Conservation (phyloP, 139 green algal genomes). For the Microglena sp. region DNA sequence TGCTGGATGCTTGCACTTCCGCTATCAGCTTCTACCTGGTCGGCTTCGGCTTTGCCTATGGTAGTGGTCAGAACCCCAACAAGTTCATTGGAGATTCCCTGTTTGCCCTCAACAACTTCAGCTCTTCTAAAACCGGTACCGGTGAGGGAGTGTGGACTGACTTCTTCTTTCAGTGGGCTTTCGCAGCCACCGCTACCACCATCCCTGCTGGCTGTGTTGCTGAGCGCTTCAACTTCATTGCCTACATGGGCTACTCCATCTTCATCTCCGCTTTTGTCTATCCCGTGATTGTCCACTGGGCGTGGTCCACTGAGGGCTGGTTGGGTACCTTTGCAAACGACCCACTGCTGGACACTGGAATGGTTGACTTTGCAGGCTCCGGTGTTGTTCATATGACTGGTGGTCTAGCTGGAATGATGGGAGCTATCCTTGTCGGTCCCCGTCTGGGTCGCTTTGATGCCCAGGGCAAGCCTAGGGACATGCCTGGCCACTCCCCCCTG, state of each 20-base stretch:
- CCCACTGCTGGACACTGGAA: constrained; percentile 41
- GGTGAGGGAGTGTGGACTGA: too few relatives aligned
- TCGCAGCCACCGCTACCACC: constrained; percentile 56
- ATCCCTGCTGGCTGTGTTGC: constrained; percentile 60
- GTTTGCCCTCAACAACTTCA: constrained; percentile 31
- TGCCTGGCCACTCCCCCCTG: constrained; percentile 45
- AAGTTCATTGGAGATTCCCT: constrained; percentile 46
- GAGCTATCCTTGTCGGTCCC: constrained; percentile 66
- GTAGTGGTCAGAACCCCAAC: constrained; percentile 30
- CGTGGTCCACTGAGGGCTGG: constrained; percentile 50
- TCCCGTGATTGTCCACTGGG: constrained; percentile 60
- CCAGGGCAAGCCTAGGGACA: constrained; percentile 61
- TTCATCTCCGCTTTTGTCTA: constrained; percentile 61
- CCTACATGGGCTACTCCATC: constrained; percentile 46
- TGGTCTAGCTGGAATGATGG: constrained; percentile 33
- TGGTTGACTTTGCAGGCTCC: constrained; percentile 70
- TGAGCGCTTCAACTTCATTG: constrained; percentile 61
- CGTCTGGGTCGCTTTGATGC: constrained; percentile 84
- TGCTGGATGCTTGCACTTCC: constrained; percentile 65
- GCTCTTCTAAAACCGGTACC: too few relatives aligned
- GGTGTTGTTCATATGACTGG: constrained; percentile 73
- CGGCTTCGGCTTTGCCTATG: constrained; percentile 62
- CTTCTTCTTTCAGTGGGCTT: constrained; percentile 66
- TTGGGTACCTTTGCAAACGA: constrained; percentile 21
- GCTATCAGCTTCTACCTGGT: constrained; percentile 54